phyloP scores from a whole-genome alignment of 2,329 filamentous ascomycete genomes.

The Dactylellina cionopaga region DNA sequence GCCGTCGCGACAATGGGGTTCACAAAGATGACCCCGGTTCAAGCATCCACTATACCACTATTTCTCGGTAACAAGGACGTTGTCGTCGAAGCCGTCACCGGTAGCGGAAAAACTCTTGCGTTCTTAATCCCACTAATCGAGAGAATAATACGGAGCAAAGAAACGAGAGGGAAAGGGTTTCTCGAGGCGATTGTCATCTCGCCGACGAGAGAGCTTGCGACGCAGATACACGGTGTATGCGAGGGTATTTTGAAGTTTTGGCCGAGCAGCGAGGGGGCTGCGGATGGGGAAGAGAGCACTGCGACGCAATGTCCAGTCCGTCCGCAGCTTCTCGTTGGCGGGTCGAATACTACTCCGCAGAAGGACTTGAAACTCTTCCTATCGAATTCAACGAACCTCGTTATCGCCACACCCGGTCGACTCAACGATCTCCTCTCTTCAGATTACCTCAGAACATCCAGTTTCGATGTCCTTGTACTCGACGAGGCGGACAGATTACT shows the following conservation, averaged over 20 bases:
- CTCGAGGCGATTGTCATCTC: slow-evolving; percentile 91
- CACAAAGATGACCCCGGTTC: slow-evolving; percentile 88
- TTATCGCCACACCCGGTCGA: slow-evolving; percentile 90
- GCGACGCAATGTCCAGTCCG: slow-evolving; percentile 65
- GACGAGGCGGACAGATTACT: slow-evolving; percentile 94
- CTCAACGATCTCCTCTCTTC: slow-evolving; percentile 87
- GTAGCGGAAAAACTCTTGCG: slow-evolving; percentile 87
- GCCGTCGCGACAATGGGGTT: slow-evolving; percentile 87
- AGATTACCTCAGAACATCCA: slow-evolving; percentile 85
- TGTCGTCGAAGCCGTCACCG: slow-evolving; percentile 91
- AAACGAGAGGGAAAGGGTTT: slow-evolving; percentile 77
- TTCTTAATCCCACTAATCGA: slow-evolving; percentile 87
- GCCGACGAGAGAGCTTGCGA: slow-evolving; percentile 86
- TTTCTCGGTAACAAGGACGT: slow-evolving; percentile 92
- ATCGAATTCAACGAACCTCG: slow-evolving; percentile 82
- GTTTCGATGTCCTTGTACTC: slow-evolving; percentile 89
- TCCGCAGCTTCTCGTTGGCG: slow-evolving; percentile 88
- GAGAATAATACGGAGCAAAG: slow-evolving; percentile 72
- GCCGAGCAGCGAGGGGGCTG: slow-evolving; percentile 60
- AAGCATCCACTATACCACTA: slow-evolving; percentile 87
- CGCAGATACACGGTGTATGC: slow-evolving; percentile 87
- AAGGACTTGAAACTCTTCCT: slow-evolving; percentile 89
- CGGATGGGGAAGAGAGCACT: slow-evolving; percentile 33
- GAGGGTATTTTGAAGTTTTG: slow-evolving; percentile 80
- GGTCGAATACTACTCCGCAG: slow-evolving; percentile 76